Conservation (phyloP, 495 filamentous ascomycete genomes). For the Bacidia gigantensis region DNA sequence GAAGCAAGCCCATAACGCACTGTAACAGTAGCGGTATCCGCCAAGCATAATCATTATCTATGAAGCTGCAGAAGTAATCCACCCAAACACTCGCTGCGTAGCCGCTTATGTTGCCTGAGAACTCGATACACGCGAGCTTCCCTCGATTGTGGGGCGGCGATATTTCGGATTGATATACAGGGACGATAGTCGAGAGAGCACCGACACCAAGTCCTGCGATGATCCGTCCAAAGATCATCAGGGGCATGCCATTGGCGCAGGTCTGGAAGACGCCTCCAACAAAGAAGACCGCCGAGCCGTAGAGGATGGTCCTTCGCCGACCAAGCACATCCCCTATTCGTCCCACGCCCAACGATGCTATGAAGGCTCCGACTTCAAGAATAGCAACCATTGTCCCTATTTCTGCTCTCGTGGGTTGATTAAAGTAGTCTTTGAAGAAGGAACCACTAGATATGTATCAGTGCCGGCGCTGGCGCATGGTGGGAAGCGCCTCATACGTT, state of each 20-base stretch:
- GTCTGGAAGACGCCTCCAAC: conserved; percentile 78
- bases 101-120: conserved; percentile 89
- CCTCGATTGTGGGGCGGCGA: conserved; percentile 92
- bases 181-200: conserved; percentile 89
- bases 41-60: conserved; percentile 76
- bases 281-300: conserved; percentile 85
- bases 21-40: conserved; percentile 83
- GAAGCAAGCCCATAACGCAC: conserved; percentile 78
- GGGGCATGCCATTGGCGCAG: conserved; percentile 64
- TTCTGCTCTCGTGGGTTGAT: conserved; percentile 68
- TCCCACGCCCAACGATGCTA: conserved; percentile 81
- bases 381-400: conserved; percentile 96
- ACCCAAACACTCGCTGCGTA: conserved; percentile 97
- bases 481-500: conserved; percentile 47
- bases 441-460: conserved; percentile 45
- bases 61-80: conserved; percentile 91
- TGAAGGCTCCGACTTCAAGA: conserved; percentile 82
- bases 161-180: conserved; percentile 96
- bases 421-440: conserved; percentile 83
- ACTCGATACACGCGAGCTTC: conserved; percentile 93
- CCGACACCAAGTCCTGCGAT: conserved; percentile 90
- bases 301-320: conserved; percentile 79
- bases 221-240: conserved; percentile 88
- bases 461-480: background rate
- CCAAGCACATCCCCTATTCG: conserved; percentile 85